Evolutionary conservation across 352 stramenopile genomes (phyloP), one percentile per base, ranked within the genome.

Genomic region (Phytophthora hibernalis): DNA sequence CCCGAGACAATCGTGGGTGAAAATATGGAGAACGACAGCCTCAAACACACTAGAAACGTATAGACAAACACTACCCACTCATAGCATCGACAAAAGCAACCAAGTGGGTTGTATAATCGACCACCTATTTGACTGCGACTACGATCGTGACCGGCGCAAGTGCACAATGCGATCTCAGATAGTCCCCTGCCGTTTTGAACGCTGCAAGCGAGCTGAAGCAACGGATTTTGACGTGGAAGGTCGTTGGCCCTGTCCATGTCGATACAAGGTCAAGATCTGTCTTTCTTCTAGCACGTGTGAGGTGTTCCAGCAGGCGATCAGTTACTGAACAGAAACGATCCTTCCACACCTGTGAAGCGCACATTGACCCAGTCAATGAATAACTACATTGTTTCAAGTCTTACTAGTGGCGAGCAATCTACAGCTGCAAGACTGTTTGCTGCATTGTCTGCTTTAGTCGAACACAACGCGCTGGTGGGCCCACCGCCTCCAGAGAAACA

Each of bases 251-350:
- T 55, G 49, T 30, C 33, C 30, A 3, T 56, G 50, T 33, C 31
- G 50, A 15, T 56, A 45, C 50, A 56, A 56, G 33, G 45, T 47
- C 21, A 56, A 45, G n/a, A 11, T 16, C 4, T 56, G 50, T 13
- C 50, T 56, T 3, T 56, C 50, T 11, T 56, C 50, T 3, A 33
- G 31, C 12, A 45, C 10, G 2, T 43, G 31, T 33, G 50, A 56
- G 21, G 10, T 56, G 2, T 45, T 54, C 28, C 50, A 31, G 28
- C 30, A 44, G 18, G 18, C 18, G 40, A 47, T 1, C 40, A 47
- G 26, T 16, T 28, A 6, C 13, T 47, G 40, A 18, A 56, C 43
- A 63, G 26, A 63, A 55, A 63, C 16, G 21, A 55, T 13, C 55
- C 20, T 18, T 18, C 13, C 6, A 55, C 43, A 1, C 31, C 44